Evolutionary conservation across 2,329 filamentous ascomycete species (phyloP).

Genomic region (Cercospora sp.): DNA sequence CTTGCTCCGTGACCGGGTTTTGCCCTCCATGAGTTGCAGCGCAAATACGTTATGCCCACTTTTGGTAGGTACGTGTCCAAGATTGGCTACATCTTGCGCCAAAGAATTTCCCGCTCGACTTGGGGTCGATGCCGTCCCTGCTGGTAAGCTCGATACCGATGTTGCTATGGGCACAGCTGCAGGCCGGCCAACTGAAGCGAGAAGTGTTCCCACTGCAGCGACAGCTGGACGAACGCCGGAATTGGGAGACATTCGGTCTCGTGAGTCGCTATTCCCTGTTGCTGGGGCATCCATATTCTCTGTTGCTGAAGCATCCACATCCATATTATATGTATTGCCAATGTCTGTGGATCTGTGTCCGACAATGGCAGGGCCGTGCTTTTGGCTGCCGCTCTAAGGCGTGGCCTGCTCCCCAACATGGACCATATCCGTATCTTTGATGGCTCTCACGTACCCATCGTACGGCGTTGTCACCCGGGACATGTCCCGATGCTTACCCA

Average conservation of each 20-base stretch:
- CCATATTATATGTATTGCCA: background rate
- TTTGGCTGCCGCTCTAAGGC: background rate
- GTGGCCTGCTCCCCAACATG: background rate
- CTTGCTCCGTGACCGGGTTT: background rate
- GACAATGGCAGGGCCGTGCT: background rate
- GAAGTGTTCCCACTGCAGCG: background rate
- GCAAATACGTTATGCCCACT: constrained; percentile 3
- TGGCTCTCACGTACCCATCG: constrained; percentile 3
- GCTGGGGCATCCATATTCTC: background rate
- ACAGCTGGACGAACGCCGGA: background rate
- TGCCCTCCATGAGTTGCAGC: background rate
- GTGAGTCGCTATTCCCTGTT: background rate
- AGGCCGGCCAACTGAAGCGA: background rate
- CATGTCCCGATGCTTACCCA: constrained; percentile 82
- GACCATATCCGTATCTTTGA: background rate
- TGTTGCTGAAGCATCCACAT: background rate
- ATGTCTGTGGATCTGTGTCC: background rate
- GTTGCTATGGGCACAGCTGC: background rate
- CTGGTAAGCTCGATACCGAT: background rate
- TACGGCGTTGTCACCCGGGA: constrained; percentile 66
- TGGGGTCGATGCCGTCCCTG: background rate
- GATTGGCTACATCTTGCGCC: background rate
- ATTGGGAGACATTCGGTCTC: background rate
- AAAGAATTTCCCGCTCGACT: background rate
- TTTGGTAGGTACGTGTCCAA: background rate